Percentiles rank a stretch among this genome's conserved stretches.
phyloP scores from a whole-genome alignment of 176 grass and related monocot genomes.

The Lolium perenne region DNA sequence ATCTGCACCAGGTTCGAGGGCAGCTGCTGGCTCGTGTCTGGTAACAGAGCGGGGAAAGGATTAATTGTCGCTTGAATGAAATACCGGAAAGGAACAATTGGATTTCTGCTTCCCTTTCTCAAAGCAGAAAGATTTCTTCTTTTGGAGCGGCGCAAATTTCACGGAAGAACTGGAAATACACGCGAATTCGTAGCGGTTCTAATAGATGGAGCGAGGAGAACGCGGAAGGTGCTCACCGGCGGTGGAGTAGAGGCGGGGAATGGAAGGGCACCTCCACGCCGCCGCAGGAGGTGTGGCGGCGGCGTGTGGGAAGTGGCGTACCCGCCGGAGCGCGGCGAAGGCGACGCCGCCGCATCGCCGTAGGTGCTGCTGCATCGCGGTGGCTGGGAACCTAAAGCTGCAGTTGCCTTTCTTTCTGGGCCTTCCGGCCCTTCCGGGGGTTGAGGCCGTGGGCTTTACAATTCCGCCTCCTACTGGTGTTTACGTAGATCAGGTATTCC shows the following conservation, averaged over 20 bases:
- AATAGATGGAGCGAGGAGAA: not conserved
- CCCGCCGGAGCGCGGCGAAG: slow-evolving; percentile 31
- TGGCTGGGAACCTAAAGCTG: slow-evolving; percentile 20
- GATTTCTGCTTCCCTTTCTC: not conserved
- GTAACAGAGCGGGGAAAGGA: not conserved
- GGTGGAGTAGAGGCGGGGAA: slow-evolving; percentile 37
- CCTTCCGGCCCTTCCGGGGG: not conserved
- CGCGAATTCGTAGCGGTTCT: not conserved
- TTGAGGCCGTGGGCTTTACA: not conserved
- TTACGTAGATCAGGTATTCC: rapidly evolving
- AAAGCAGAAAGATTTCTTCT: not conserved
- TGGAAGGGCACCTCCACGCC: not conserved
- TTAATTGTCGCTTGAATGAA: not conserved
- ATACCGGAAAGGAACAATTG: not conserved
- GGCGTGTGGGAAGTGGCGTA: not conserved
- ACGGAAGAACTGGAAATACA: not conserved
- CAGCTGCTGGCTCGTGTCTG: slow-evolving; percentile 59
- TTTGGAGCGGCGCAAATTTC: not conserved
- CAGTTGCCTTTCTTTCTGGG: slow-evolving; percentile 11
- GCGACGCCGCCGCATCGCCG: slow-evolving; percentile 49
- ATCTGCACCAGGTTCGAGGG: slow-evolving; percentile 69
- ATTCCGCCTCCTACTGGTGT: not conserved
- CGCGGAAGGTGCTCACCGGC: slow-evolving; percentile 41
- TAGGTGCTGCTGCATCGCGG: slow-evolving; percentile 47
- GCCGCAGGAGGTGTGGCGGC: not conserved